Conservation (phyloP, 305 asterid species). For the Ilex paraguariensis region DNA sequence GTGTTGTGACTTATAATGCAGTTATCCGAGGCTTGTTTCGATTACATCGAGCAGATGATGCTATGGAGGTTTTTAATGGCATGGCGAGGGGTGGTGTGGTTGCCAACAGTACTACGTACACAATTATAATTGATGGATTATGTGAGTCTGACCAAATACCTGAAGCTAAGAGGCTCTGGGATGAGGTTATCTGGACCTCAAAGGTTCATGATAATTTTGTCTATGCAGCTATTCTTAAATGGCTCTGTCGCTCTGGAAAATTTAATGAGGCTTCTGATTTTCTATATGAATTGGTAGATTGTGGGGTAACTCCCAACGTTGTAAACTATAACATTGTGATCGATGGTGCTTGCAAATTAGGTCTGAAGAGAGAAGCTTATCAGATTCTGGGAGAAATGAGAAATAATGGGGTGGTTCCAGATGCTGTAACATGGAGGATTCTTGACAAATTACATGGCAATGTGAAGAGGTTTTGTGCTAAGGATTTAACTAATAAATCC, state of each 20-base stretch:
- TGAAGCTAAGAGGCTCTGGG: conserved; percentile 74
- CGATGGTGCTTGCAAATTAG: conserved; percentile 51
- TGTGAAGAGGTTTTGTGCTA: conserved; percentile 4
- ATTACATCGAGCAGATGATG: conserved; percentile 44
- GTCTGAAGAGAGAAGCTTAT: conserved; percentile 77
- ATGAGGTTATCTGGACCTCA: conserved; percentile 60
- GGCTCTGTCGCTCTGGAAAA: conserved; percentile 51
- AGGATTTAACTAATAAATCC: background rate
- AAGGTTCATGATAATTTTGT: conserved; percentile 62
- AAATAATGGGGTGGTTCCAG: conserved; percentile 63
- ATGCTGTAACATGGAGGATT: conserved; percentile 86
- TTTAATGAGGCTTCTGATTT: conserved; percentile 65
- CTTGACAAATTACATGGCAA: conserved; percentile 54
- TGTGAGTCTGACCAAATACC: conserved; percentile 35
- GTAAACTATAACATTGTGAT: conserved; percentile 75
- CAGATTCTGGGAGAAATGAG: conserved; percentile 78
- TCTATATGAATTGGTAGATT: conserved; percentile 66
- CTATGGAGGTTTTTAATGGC: conserved; percentile 45
- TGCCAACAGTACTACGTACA: conserved; percentile 57
- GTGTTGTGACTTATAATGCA: conserved; percentile 63
- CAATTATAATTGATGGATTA: conserved; percentile 61
- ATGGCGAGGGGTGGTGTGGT: conserved; percentile 34
- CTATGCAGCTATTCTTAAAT: conserved; percentile 69
- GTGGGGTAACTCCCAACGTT: conserved; percentile 47
- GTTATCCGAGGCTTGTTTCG: conserved; percentile 59